These are phyloP conservation scores for Furcasterigmium sp. DNA, from an alignment of 2,329 filamentous ascomycete genomes.

Conservation along the genomic window DNA sequence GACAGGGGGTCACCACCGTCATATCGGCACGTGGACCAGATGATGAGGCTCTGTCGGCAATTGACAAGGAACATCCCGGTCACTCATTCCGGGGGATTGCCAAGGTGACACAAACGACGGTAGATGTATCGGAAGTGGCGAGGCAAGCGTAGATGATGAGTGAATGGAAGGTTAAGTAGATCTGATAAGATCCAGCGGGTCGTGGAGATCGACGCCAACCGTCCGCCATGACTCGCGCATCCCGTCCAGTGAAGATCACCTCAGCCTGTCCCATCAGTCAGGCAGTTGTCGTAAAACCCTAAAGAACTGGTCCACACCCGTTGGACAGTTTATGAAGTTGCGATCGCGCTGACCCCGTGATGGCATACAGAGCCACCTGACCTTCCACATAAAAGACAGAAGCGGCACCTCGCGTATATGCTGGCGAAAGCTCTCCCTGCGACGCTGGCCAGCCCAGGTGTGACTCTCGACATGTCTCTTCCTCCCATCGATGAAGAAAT, in stretches of 20 bases:
- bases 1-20: slow-evolving; percentile 11
- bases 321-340: too few species aligned
- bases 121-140: neutral
- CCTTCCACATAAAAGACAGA: neutral
- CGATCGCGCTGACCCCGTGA: too few species aligned
- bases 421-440: neutral
- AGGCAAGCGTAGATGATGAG: neutral
- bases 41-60: too few species aligned
- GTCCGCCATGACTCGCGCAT: too few species aligned
- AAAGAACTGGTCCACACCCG: too few species aligned
- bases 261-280: too few species aligned
- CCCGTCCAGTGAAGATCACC: too few species aligned
- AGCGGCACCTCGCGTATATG: neutral
- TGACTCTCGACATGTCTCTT: neutral
- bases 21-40: slow-evolving; percentile 11
- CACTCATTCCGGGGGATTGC: neutral
- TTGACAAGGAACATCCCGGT: neutral
- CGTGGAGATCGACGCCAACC: too few species aligned
- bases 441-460: neutral
- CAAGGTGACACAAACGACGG: neutral
- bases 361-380: neutral
- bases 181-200: too few species aligned
- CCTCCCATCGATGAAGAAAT: neutral
- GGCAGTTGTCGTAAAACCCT: too few species aligned
- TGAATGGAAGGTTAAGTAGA: too few species aligned